phyloP scores from a whole-genome alignment of 306 rosid species.

The Castanea sativa region DNA sequence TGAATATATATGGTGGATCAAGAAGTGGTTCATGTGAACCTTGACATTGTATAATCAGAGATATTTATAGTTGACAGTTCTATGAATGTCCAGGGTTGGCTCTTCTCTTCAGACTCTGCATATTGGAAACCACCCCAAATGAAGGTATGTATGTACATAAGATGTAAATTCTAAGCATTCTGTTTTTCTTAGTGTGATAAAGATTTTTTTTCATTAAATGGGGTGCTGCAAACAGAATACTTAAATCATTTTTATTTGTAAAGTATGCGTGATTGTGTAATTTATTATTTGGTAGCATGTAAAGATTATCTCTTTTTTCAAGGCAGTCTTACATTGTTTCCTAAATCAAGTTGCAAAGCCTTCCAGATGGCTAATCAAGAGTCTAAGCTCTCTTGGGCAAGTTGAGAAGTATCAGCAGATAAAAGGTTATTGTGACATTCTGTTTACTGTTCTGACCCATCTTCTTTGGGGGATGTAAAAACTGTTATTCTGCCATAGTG shows the following conservation, averaged over 20 bases:
- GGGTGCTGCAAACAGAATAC: neutral
- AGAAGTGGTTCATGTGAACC: too few relatives aligned
- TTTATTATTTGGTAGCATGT: neutral
- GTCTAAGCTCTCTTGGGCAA: neutral
- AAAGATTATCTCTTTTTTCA: neutral
- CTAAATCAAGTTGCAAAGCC: neutral
- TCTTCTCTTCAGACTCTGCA: constrained; percentile 74
- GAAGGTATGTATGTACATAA: constrained; percentile 50
- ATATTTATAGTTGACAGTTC: constrained; percentile 19
- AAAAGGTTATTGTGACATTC: neutral
- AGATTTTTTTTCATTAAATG: neutral
- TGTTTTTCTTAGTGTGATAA: constrained; percentile 6
- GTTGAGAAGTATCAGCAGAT: neutral
- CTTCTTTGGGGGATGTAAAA: neutral
- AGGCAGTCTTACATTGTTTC: neutral
- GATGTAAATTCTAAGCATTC: constrained; percentile 3
- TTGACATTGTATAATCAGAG: too few relatives aligned
- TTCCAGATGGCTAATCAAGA: neutral
- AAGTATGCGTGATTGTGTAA: neutral
- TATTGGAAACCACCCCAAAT: constrained; percentile 97
- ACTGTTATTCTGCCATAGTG: neutral
- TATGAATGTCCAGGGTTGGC: constrained; percentile 79
- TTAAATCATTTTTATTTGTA: neutral
- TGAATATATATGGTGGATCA: too few relatives aligned
- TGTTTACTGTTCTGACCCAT: neutral